Evolutionary conservation across 768 basidiomycete genomes (phyloP).

Genomic region (Leucosporidium yakuticum): DNA sequence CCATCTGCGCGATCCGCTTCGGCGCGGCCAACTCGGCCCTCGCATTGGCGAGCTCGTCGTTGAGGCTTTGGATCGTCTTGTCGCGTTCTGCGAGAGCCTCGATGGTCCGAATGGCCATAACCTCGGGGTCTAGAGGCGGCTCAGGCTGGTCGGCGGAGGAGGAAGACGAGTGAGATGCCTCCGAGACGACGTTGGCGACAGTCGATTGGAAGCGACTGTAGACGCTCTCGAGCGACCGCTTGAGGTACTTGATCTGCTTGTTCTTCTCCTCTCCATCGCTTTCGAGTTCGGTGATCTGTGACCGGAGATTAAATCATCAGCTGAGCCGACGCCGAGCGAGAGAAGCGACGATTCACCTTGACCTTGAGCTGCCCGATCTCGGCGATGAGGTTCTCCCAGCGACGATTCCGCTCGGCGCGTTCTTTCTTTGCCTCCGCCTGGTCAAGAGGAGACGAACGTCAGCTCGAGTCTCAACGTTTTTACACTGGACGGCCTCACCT

Average conservation of each 20-base stretch:
- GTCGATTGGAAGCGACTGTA: conserved; percentile 67
- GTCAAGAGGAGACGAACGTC: conserved; percentile 43
- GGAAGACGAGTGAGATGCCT: conserved; percentile 1
- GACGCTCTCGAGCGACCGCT: conserved; percentile 79
- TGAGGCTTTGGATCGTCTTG: conserved; percentile 55
- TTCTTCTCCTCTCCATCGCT: conserved; percentile 52
- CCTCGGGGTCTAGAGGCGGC: conserved; percentile 40
- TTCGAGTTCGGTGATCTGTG: conserved; percentile 57
- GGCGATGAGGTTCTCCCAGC: conserved; percentile 65
- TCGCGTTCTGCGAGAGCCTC: conserved; percentile 65
- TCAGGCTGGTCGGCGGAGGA: conserved; percentile 43
- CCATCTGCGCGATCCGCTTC: conserved; percentile 48
- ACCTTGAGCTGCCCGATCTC: conserved; percentile 67
- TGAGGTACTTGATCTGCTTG: conserved; percentile 69
- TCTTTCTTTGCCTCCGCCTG: conserved; percentile 70
- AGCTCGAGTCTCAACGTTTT: background rate
- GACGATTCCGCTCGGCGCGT: conserved; percentile 55
- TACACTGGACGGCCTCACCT: conserved; percentile 54
- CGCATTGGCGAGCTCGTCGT: conserved; percentile 34
- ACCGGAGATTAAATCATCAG: too few species aligned
- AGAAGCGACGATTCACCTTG: conserved; percentile 50
- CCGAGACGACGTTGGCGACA: conserved; percentile 26
- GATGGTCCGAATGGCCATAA: conserved; percentile 65
- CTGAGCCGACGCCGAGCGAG: background rate
- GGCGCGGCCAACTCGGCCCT: conserved; percentile 46